phyloP scores from a whole-genome alignment of 1,284 basidiomycete species.

The Apiotrichum laibachii region DNA sequence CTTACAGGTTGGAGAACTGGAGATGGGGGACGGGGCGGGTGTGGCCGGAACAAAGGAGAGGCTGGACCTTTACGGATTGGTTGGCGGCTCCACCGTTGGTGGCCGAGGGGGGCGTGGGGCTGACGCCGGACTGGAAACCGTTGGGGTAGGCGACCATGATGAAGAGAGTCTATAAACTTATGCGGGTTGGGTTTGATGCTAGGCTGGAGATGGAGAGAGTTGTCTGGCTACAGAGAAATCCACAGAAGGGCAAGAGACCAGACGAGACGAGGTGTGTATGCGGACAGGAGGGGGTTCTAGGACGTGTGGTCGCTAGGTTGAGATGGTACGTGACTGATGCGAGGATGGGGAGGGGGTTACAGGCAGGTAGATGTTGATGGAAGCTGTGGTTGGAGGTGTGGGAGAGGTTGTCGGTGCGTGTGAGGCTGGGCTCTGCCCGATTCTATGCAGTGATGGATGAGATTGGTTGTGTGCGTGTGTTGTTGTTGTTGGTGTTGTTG shows the following conservation, averaged over 20 bases:
- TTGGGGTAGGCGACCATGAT: constrained; percentile 27
- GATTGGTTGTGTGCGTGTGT: too few species aligned
- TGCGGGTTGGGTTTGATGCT: neutral
- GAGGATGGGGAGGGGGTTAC: too few species aligned
- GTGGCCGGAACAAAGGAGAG: constrained; percentile 57
- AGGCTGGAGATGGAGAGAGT: neutral
- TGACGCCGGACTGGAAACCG: constrained; percentile 18
- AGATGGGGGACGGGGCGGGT: constrained; percentile 85
- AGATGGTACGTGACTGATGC: too few species aligned
- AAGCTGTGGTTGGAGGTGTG: too few species aligned
- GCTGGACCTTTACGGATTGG: constrained; percentile 45
- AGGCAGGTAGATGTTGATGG: too few species aligned
- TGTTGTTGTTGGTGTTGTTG: too few species aligned
- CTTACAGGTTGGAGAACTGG: constrained; percentile 68
- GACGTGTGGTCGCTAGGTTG: too few species aligned
- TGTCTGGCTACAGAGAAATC: neutral
- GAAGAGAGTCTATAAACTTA: constrained; percentile 6
- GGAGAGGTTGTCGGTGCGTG: too few species aligned
- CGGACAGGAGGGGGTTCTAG: too few species aligned
- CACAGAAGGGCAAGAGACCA: neutral
- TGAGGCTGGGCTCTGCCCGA: too few species aligned
- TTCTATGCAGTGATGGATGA: too few species aligned
- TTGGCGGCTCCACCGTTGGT: constrained; percentile 8
- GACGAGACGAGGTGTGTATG: too few species aligned
- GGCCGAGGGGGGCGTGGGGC: neutral